Conservation (phyloP, 2,329 filamentous ascomycete genomes). For the Stachybotrys echinatus region DNA sequence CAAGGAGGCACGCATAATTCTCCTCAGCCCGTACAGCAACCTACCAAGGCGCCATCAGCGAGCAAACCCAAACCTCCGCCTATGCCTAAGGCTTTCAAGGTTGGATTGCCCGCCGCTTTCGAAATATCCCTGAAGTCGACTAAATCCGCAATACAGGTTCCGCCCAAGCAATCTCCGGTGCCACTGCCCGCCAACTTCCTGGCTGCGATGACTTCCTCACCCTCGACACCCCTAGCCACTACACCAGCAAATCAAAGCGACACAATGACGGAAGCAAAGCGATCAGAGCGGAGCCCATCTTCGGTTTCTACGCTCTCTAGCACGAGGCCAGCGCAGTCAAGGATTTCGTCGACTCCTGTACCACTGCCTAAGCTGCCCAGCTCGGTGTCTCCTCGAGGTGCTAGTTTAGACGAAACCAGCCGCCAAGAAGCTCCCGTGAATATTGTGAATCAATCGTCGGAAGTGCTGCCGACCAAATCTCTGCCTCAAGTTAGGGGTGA, state of each 20-base stretch:
- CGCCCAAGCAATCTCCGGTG: constrained; percentile 37
- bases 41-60: background rate
- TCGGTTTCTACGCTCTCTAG: constrained; percentile 5
- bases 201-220: constrained; percentile 30
- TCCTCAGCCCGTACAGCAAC: background rate
- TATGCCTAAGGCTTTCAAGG: constrained; percentile 24
- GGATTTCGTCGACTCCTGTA: constrained; percentile 23
- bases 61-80: constrained; percentile 1
- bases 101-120: constrained; percentile 19
- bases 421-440: too few relatives aligned
- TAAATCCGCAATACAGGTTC: constrained; percentile 24
- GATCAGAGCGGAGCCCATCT: constrained; percentile 1
- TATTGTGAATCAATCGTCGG: too few relatives aligned
- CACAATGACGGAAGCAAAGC: constrained; percentile 2
- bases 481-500: too few relatives aligned
- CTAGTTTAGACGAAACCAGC: background rate
- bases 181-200: constrained; percentile 37
- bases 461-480: too few relatives aligned
- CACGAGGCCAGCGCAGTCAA: constrained; percentile 3
- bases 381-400: background rate
- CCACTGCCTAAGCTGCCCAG: constrained; percentile 21
- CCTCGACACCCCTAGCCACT: constrained; percentile 11
- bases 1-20: background rate
- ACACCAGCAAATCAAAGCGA: constrained; percentile 3
- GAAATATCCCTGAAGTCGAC: constrained; percentile 17